Percentiles rank a stretch among this genome's conserved stretches.
Conservation (phyloP, 352 stramenopile species). For the Phytophthora pini region DNA sequence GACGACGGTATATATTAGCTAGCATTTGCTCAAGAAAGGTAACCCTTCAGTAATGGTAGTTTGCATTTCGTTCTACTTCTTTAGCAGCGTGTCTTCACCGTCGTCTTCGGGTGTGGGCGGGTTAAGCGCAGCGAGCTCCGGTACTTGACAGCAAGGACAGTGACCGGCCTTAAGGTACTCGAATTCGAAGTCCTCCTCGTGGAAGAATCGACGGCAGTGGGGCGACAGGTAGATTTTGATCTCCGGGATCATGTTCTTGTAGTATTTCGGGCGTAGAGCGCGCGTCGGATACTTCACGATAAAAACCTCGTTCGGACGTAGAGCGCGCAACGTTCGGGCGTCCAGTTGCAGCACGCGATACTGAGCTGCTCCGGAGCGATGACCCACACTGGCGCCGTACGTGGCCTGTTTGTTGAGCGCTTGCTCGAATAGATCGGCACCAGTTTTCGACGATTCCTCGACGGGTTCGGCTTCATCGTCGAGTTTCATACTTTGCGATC, state of each 20-base stretch:
- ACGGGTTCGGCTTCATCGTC: slow-evolving; percentile 52
- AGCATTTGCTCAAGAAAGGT: slow-evolving; percentile 11
- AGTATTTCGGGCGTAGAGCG: slow-evolving; percentile 81
- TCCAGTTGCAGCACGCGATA: slow-evolving; percentile 88
- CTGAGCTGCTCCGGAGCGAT: slow-evolving; percentile 52
- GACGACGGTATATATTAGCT: slow-evolving; percentile 36
- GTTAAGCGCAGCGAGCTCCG: slow-evolving; percentile 53
- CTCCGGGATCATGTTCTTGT: slow-evolving; percentile 93
- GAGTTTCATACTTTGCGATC: slow-evolving; percentile 85
- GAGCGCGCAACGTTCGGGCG: slow-evolving; percentile 64
- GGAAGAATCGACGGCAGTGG: slow-evolving; percentile 93
- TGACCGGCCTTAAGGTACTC: slow-evolving; percentile 87
- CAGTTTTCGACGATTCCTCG: slow-evolving; percentile 39
- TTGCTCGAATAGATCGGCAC: slow-evolving; percentile 77
- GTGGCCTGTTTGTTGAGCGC: slow-evolving; percentile 88
- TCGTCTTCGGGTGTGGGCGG: slow-evolving; percentile 27
- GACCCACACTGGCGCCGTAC: slow-evolving; percentile 49
- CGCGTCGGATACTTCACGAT: slow-evolving; percentile 84
- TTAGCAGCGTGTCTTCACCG: slow-evolving; percentile 15
- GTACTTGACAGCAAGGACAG: slow-evolving; percentile 90
- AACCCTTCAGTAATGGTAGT: slow-evolving; percentile 26
- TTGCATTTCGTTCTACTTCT: slow-evolving; percentile 36
- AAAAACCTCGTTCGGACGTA: slow-evolving; percentile 88
- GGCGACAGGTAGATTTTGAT: slow-evolving; percentile 92
- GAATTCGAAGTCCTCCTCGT: slow-evolving; percentile 96